Percentiles rank a stretch among this genome's conserved stretches.
Evolutionary conservation across 2,329 filamentous ascomycete species (phyloP).

Genomic region (Microcyclosporella mali): DNA sequence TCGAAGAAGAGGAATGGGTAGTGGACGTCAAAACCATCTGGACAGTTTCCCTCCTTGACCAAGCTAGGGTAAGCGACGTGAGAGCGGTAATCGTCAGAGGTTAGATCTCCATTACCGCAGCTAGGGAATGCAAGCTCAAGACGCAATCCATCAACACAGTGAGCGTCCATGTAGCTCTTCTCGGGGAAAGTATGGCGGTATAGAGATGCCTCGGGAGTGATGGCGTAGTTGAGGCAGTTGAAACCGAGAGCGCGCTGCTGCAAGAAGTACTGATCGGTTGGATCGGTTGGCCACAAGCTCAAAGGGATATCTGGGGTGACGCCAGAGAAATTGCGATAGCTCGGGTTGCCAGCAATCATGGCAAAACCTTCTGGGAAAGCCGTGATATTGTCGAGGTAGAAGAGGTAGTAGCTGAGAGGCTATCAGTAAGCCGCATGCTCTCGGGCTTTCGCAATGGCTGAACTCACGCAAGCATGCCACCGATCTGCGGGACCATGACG

Average conservation of each 20-base stretch:
- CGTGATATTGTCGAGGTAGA: conserved; percentile 58
- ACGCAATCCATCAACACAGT: conserved; percentile 76
- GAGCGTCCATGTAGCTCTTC: conserved; percentile 70
- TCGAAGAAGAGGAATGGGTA: conserved; percentile 76
- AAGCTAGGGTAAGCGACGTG: conserved; percentile 74
- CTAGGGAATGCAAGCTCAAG: conserved; percentile 83
- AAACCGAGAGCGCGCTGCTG: conserved; percentile 80
- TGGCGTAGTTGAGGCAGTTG: conserved; percentile 84
- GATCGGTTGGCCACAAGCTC: conserved; percentile 60
- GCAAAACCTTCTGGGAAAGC: conserved; percentile 72
- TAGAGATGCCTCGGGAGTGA: conserved; percentile 62
- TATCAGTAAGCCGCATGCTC: conserved; percentile 5
- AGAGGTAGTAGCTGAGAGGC: conserved; percentile 69
- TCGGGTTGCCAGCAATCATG: conserved; percentile 72
- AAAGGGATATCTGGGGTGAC: conserved; percentile 63
- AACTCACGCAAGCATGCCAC: conserved; percentile 79
- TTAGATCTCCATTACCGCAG: conserved; percentile 68
- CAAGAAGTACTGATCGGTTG: conserved; percentile 64
- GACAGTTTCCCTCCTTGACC: conserved; percentile 72
- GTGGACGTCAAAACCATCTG: conserved; percentile 59
- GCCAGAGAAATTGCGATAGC: conserved; percentile 62
- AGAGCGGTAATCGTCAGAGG: conserved; percentile 49
- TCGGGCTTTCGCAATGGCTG: background rate
- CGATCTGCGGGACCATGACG: conserved; percentile 65
- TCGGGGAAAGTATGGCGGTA: conserved; percentile 76